phyloP scores from a whole-genome alignment of 169 alveolate genomes.

The Besnoitia besnoiti region DNA sequence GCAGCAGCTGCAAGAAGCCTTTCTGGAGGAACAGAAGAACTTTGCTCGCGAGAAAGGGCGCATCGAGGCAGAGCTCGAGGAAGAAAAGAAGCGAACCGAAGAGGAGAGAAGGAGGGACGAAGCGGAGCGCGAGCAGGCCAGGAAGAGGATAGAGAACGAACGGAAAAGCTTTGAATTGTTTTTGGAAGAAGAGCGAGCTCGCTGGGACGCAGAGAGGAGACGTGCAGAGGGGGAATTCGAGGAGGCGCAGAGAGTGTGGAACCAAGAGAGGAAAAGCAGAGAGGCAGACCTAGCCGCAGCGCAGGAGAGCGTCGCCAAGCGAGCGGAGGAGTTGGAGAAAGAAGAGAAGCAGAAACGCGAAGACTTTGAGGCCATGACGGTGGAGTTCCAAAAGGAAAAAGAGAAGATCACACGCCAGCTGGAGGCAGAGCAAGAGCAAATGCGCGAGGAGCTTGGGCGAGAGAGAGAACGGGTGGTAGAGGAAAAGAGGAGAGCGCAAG shows the following conservation, averaged over 20 bases:
- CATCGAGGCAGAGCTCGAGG: constrained; percentile 21
- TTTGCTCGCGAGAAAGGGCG: neutral
- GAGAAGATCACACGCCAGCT: neutral
- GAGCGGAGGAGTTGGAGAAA: neutral
- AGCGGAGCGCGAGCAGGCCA: neutral
- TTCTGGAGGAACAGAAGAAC: neutral
- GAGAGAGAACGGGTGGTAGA: neutral
- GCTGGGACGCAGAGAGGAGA: neutral
- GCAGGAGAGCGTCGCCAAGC: neutral
- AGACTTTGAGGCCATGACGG: too few species aligned
- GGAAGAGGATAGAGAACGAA: neutral
- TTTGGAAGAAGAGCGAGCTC: neutral
- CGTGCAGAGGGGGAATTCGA: neutral
- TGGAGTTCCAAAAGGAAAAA: neutral
- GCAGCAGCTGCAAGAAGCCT: constrained; percentile 5
- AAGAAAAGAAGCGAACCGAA: constrained; percentile 6
- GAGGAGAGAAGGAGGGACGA: neutral
- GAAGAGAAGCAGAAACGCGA: neutral
- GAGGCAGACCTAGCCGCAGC: neutral
- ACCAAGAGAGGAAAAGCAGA: neutral
- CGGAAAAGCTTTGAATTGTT: neutral
- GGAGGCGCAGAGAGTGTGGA: neutral
- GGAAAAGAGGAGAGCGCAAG: neutral
- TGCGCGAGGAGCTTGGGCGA: neutral
- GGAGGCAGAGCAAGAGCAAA: neutral